Evolutionary conservation across 148 eudicot genomes (phyloP).

Genomic region (Simmondsia chinensis): DNA sequence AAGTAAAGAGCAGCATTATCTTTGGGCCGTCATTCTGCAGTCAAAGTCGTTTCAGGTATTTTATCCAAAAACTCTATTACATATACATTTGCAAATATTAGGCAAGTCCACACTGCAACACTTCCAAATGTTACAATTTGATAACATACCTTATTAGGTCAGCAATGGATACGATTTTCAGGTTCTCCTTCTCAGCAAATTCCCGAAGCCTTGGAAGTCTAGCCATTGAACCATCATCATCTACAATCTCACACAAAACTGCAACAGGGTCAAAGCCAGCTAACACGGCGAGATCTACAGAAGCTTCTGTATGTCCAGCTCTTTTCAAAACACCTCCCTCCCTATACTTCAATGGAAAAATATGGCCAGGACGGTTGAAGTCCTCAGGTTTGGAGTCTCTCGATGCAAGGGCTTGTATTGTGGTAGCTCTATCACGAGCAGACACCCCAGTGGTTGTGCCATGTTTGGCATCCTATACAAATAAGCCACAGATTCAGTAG

Average conservation of each 20-base stretch:
- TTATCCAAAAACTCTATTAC: no score
- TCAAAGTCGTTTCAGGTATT: no score
- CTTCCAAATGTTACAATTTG: not conserved
- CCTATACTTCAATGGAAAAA: constrained; percentile 79
- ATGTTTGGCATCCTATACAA: constrained; percentile 76
- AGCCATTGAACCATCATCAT: constrained; percentile 99
- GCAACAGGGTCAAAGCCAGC: constrained; percentile 78
- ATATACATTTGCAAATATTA: no score
- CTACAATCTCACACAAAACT: constrained; percentile 88
- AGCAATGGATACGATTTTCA: constrained; percentile 84
- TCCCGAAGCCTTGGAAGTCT: constrained; percentile 73
- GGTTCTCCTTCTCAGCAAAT: constrained; percentile 52
- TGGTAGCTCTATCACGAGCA: constrained; percentile 76
- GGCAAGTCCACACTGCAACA: no score
- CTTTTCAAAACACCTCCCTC: constrained; percentile 92
- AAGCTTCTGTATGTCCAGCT: constrained; percentile 97
- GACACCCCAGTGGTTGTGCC: constrained; percentile 93
- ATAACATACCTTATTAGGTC: constrained; percentile 63
- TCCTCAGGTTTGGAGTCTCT: constrained; percentile 72
- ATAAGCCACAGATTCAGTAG: not conserved
- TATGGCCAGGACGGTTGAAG: constrained; percentile 96
- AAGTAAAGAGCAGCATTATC: no score
- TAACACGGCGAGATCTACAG: constrained; percentile 70
- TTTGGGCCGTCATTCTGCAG: no score
- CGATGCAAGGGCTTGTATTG: constrained; percentile 66